Evolutionary conservation across 352 stramenopile genomes (phyloP).

Genomic region (Phytophthora podocarpi): DNA sequence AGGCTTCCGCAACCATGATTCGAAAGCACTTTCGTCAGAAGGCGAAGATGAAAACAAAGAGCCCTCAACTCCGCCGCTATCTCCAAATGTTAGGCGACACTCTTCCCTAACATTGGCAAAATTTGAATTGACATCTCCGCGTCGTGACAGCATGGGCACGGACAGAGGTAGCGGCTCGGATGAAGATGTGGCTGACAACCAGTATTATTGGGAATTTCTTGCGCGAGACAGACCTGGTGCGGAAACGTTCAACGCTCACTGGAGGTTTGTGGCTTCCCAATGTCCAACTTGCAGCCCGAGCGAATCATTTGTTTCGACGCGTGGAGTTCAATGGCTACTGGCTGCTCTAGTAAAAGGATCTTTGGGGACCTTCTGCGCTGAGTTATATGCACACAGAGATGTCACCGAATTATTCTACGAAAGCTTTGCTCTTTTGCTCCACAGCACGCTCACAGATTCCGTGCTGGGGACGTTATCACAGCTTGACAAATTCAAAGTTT

Average conservation of each 20-base stretch:
- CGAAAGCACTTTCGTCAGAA: conserved; percentile 16
- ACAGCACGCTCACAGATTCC: conserved; percentile 46
- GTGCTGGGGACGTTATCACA: conserved; percentile 54
- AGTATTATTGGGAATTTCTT: conserved; percentile 80
- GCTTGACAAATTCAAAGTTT: conserved; percentile 56
- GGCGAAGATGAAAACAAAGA: conserved; percentile 25
- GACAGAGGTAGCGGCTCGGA: conserved; percentile 28
- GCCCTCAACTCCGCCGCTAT: conserved; percentile 28
- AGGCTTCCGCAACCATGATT: conserved; percentile 47
- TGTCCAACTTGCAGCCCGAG: conserved; percentile 58
- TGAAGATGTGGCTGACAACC: conserved; percentile 24
- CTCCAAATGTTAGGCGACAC: conserved; percentile 19
- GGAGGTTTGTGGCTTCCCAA: conserved; percentile 58
- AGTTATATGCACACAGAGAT: conserved; percentile 46
- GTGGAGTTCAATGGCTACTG: conserved; percentile 77
- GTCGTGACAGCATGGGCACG: conserved; percentile 25
- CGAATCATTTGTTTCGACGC: conserved; percentile 71
- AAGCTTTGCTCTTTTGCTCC: conserved; percentile 48
- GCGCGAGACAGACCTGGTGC: conserved; percentile 55
- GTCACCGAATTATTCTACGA: conserved; percentile 67
- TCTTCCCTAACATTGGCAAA: conserved; percentile 21
- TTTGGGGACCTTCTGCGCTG: conserved; percentile 60
- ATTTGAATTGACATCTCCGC: conserved; percentile 19
- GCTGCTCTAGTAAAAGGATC: conserved; percentile 62
- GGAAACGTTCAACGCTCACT: conserved; percentile 58